Evolutionary conservation across 768 basidiomycete species (phyloP), one percentile per base, ranked within the genome.

Genomic region (Pleurotus tuber-regium): DNA sequence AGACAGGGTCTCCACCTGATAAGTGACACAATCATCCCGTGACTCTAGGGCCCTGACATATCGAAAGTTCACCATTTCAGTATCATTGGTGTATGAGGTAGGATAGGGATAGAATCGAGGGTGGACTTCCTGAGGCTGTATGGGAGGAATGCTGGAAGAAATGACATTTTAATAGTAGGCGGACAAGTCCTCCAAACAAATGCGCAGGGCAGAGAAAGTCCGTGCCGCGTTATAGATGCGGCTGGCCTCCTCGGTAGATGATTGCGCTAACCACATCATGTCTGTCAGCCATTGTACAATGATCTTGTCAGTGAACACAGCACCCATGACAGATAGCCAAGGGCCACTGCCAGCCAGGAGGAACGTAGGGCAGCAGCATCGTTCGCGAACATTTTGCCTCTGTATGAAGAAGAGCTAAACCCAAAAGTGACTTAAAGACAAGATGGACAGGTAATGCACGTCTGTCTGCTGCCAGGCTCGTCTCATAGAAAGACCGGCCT

Each of bases 271-370:
- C 62, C 63, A 69, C 2, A 64, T 25, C 25, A 63, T 56, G 28
- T 70, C 71, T 0, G 67, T 71, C 12, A 73, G 65, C n/a, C 54
- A 54, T 36, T 71, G 68, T 18, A 69, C 60, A 9, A 74, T 54
- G 36, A 60, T 59, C 1, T 51, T 47, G 28, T 56, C 40, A 0
- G 65, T 66, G 11, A 66, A 21, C 4, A 72, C 54, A 19, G 54
- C 66, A n/a, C 72, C 70, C 47, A 67, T 54, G 35, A 74, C 55
- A 14, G 48, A 23, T 8, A 74, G 33, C 61, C 63, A 67, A 11
- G 70, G 57, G 3, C 68, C 66, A 8, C 53, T 62, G 10, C 54
- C 46, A 19, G 60, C 60, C 33, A 70, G 28, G 19, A 71, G 14
- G 49, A 71, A 71, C 8, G 59, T 29, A 2, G 71, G 71, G 35